Evolutionary conservation across 805 yeast genomes (phyloP), one percentile per base, ranked within the genome.

Genomic region (Hyphopichia homilentoma): DNA sequence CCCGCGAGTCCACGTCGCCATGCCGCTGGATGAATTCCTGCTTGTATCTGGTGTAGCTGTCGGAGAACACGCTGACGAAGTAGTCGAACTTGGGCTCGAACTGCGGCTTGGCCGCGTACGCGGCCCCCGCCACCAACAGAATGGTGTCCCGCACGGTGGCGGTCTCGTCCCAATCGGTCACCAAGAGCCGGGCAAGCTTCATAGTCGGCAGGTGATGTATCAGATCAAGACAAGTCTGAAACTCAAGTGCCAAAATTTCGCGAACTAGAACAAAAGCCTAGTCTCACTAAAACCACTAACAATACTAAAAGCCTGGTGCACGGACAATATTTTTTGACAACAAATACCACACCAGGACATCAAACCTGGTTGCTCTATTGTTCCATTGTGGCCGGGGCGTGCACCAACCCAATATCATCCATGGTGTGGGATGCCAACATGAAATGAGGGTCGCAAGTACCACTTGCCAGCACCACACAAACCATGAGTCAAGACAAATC

Each of bases 131-230:
- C n/a, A 77, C 59, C 4, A 73, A 45, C 16, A 50, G 50, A 18
- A 79, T 69, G 1, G 87, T 78, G 50, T 80, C 86, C 19, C 53
- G 46, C 5, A 45, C 41, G 0, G 86, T 77, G 17, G 77, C 64
- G 0, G 86, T 80, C 26, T 79, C 85, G 48, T 80, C 87, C 79
- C 83, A 80, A 43, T 80, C 87, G 3, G 72, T 52, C 2, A 78
- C 61, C 7, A 78, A 29, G 9, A 33, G 22, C 16, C 22, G 20
- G 7, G 43, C 40, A 3, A 12, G 16, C 2, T 27, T 25, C 21
- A 16, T 24, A 13, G n/a, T 26, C 8, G 5, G n/a, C n/a, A n/a
- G n/a, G n/a, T n/a, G n/a, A n/a, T n/a, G 13, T 5, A 40, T 20
- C 12, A 23, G 39, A 22, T 43, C 32, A 6, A 40, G 25, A 11